These are phyloP conservation scores for Thymus mandschuricus DNA, from an alignment of 257 asterid genomes.

Conservation along the genomic window DNA sequence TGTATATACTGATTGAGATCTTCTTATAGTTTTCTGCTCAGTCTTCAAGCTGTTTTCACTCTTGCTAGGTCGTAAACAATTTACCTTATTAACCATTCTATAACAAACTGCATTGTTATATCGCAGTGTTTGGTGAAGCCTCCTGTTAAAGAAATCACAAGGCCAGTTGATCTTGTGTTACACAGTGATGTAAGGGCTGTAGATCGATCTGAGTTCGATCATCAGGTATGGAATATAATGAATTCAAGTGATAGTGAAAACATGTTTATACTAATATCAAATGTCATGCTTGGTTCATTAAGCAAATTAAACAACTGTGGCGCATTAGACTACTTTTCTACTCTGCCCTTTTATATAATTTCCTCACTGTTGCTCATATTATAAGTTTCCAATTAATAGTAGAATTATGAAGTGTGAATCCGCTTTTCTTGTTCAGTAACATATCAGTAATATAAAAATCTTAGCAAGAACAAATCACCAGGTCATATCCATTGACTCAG, in stretches of 20 bases:
- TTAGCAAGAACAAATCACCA: no score
- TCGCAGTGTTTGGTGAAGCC: slow-evolving; percentile 82
- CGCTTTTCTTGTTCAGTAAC: no score
- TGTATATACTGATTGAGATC: not conserved
- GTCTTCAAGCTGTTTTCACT: not conserved
- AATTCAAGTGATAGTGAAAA: not conserved
- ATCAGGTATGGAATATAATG: slow-evolving; percentile 51
- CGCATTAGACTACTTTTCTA: no score
- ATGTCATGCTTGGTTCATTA: no score
- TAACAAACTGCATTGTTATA: slow-evolving; percentile 16
- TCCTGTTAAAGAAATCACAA: slow-evolving; percentile 69
- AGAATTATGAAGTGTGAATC: no score
- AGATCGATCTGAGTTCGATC: slow-evolving; percentile 89
- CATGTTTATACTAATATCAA: no score
- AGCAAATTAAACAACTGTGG: no score
- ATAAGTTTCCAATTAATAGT: no score
- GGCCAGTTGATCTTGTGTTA: slow-evolving; percentile 72
- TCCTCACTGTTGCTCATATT: no score
- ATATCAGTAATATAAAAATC: no score
- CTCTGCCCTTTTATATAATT: no score
- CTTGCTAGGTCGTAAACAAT: not conserved
- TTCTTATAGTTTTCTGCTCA: not conserved
- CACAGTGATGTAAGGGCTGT: slow-evolving; percentile 82
- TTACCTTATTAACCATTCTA: not conserved
- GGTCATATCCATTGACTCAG: no score